Percentiles rank a stretch among this genome's conserved stretches.
These are phyloP conservation scores for Aspergillus fischeri DNA, from an alignment of 2,329 filamentous ascomycete genomes.

Conservation along the genomic window DNA sequence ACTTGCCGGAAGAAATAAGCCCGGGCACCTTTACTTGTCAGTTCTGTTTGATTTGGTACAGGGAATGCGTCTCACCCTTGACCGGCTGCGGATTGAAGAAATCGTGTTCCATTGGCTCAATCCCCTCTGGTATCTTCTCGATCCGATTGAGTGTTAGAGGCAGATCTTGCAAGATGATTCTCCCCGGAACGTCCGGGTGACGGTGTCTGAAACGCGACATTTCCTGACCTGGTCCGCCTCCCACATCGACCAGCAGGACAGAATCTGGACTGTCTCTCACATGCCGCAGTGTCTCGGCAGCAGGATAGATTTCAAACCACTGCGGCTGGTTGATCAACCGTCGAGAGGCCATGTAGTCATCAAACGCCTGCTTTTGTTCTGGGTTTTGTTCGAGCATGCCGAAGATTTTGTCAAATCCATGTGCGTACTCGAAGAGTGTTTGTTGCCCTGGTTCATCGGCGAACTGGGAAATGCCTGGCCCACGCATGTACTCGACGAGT, in stretches of 20 bases:
- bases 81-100: constrained; percentile 45
- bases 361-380: constrained; percentile 16
- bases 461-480: constrained; percentile 9
- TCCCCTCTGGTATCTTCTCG: constrained; percentile 7
- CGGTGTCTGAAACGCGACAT: constrained; percentile 31
- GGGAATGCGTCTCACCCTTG: constrained; percentile 26
- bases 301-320: constrained; percentile 17
- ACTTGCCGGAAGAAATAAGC: constrained; percentile 32
- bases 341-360: constrained; percentile 16
- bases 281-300: constrained; percentile 3
- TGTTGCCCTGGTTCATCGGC: constrained; percentile 2
- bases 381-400: constrained; percentile 14
- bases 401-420: constrained; percentile 14
- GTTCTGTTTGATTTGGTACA: background rate
- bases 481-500: constrained; percentile 16
- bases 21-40: constrained; percentile 19
- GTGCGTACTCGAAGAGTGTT: constrained; percentile 14
- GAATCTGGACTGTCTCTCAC: background rate
- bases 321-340: constrained; percentile 10
- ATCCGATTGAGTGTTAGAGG: constrained; percentile 30
- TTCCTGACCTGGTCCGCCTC: constrained; percentile 39
- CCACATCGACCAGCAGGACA: constrained; percentile 39
- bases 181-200: constrained; percentile 36
- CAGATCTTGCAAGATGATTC: constrained; percentile 47
- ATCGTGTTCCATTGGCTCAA: constrained; percentile 39